Base-by-base conservation (phyloP, 495 filamentous ascomycete genomes). In the Parmelia sp. region DNA sequence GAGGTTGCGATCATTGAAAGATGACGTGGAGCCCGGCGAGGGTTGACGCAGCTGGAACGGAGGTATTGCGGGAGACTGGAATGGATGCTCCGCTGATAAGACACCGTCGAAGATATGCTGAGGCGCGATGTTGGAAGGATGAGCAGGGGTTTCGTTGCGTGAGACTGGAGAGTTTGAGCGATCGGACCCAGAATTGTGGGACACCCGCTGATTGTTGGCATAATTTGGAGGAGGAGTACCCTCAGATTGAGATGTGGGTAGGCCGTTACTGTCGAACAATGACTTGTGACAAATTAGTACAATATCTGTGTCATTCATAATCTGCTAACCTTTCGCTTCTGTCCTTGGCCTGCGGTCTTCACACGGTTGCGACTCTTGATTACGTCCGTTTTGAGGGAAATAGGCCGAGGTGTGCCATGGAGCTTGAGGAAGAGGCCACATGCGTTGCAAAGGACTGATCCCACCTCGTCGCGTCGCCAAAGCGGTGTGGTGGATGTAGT, bases 301-400 rank as follows among this genome's bases (percentile, higher is more conserved):
- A 29, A 9, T 64, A 33, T 9, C 33, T 25, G 45, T 8, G 29
- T 2, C n/a, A 0, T 44, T 29, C 12, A 23, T 4, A 17, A 23
- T 55, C 51, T 37, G 73, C 80, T 74, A 71, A 93, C 92, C 85
- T 96, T 97, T 76, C 92, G 93, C 78, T 93, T 94, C 60, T 87
- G 84, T 14, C 86, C 87, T 69, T 91, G 88, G 9, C 89, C 90
- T 65, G 88, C 85, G 55, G 91, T 94, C 80, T 97, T 97, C 58
- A 97, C 92, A 61, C 94, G 86, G 74, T 99, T 99, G 69, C 94
- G 92, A 79, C 92, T 96, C 78, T 99, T 99, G 78, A 99, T 99
- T 65, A 97, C 92, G 80, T 99, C 95, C 53, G 95, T 99, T 79
- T 99, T 99, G 69, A 99, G 83, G 68, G 88, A 92, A 76, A 96